A percentile compares a stretch with the other conserved stretches of the same genome.
These are phyloP conservation scores for Fusarium vanettenii DNA, from an alignment of 2,329 filamentous ascomycete genomes.

Conservation along the genomic window DNA sequence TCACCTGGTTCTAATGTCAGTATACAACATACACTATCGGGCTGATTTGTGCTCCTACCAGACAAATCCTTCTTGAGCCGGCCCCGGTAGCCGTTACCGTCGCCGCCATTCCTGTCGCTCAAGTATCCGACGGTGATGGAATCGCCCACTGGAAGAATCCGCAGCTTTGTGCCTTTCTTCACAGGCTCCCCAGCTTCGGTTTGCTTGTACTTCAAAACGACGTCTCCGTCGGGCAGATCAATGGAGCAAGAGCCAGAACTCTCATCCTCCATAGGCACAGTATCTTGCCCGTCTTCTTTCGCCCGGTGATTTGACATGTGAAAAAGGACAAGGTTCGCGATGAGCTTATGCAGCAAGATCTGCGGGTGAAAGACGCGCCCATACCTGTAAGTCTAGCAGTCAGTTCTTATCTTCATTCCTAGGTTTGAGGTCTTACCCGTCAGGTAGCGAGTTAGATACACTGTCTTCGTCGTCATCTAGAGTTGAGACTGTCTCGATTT, in stretches of 20 bases:
- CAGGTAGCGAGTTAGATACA: constrained; percentile 8
- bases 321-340: constrained; percentile 11
- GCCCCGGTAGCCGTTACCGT: constrained; percentile 13
- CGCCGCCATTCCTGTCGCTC: constrained; percentile 7
- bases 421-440: not conserved
- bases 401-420: not conserved
- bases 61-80: constrained; percentile 6
- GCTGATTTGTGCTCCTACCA: not conserved
- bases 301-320: constrained; percentile 2
- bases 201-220: constrained; percentile 6
- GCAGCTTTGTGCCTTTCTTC: not conserved
- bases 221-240: not conserved
- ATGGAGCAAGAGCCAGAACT: not conserved
- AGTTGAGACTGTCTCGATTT: not conserved
- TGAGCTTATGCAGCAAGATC: not conserved
- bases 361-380: constrained; percentile 18
- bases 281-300: not conserved
- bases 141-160: constrained; percentile 12
- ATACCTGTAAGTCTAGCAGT: not conserved
- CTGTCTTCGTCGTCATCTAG: not conserved
- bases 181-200: not conserved
- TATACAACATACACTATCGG: too few species aligned
- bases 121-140: constrained; percentile 22
- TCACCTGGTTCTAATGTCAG: not conserved
- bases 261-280: not conserved